phyloP scores from a whole-genome alignment of 108 stramenopile genomes.

The Nitzschia palea region DNA sequence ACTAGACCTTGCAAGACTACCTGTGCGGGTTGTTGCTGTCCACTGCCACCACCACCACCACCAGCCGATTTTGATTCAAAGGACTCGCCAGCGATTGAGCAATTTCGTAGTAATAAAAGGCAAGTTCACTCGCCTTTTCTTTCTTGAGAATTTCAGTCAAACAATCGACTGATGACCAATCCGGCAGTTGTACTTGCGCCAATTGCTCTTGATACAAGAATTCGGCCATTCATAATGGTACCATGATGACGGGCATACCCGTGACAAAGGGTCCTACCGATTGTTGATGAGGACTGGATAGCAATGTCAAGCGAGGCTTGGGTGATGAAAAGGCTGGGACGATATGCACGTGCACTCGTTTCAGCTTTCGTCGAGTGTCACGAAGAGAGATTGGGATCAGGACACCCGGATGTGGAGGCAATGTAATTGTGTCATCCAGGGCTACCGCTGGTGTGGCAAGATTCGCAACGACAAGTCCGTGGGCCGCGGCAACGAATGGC shows the following conservation, averaged over 20 bases:
- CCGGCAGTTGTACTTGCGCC: slow-evolving; percentile 52
- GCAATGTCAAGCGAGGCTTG: too few relatives aligned
- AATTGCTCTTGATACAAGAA: slow-evolving; percentile 55
- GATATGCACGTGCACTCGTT: too few relatives aligned
- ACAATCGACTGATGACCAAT: slow-evolving; percentile 44
- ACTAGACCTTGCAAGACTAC: slow-evolving; percentile 67
- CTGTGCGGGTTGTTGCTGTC: slow-evolving; percentile 34
- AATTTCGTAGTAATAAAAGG: slow-evolving; percentile 75
- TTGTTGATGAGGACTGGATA: too few relatives aligned
- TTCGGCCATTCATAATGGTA: slow-evolving; percentile 77
- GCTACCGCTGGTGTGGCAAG: too few relatives aligned
- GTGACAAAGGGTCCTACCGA: slow-evolving; percentile 63
- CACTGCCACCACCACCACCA: slow-evolving; percentile 15
- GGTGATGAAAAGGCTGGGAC: too few relatives aligned
- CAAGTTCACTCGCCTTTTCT: slow-evolving; percentile 53
- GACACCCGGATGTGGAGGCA: too few relatives aligned
- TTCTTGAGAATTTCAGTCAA: slow-evolving; percentile 54
- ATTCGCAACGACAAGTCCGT: too few relatives aligned
- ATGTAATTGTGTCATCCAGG: too few relatives aligned
- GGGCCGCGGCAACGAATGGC: too few relatives aligned
- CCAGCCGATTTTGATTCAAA: not conserved
- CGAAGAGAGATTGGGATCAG: too few relatives aligned
- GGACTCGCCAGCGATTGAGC: slow-evolving; percentile 30
- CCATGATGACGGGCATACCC: slow-evolving; percentile 66
- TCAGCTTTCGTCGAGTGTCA: too few relatives aligned